Evolutionary conservation across 176 grass and related monocot genomes (phyloP).

Genomic region (Echinochloa phyllopogon): DNA sequence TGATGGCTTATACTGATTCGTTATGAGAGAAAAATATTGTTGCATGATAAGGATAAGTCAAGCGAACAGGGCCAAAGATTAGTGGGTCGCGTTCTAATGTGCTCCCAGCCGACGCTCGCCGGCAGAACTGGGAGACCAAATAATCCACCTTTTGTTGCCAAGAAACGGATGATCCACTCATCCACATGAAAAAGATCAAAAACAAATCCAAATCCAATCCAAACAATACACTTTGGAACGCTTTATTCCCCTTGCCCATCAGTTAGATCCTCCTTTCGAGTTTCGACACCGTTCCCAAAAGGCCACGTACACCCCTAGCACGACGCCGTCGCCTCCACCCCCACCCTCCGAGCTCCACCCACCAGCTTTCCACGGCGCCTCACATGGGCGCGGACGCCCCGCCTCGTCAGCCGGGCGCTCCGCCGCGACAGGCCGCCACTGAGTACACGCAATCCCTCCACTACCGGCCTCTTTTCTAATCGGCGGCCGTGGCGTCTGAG

Average conservation of each 20-base stretch:
- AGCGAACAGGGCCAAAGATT: no score
- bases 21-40: no score
- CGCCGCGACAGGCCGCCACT: slow-evolving; percentile 33
- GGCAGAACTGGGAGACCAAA: not conserved
- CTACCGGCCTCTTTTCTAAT: slow-evolving; percentile 35
- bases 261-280: not conserved
- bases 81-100: slow-evolving; percentile 1
- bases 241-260: not conserved
- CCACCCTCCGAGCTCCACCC: not conserved
- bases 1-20: no score
- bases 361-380: slow-evolving; percentile 57
- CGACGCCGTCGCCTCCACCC: slow-evolving; percentile 40
- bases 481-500: not conserved
- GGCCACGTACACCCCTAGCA: slow-evolving; percentile 34
- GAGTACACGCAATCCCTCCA: slow-evolving; percentile 44
- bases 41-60: no score
- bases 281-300: slow-evolving; percentile 33
- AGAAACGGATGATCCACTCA: not conserved
- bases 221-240: not conserved
- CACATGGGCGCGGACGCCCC: slow-evolving; percentile 62
- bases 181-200: not conserved
- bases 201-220: not conserved
- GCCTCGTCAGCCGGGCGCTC: slow-evolving; percentile 40
- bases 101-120: not conserved
- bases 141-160: not conserved